Evolutionary conservation across 345 rosid genomes (phyloP), one percentile per base, ranked within the genome.

Genomic region (Salix arbutifolia): DNA sequence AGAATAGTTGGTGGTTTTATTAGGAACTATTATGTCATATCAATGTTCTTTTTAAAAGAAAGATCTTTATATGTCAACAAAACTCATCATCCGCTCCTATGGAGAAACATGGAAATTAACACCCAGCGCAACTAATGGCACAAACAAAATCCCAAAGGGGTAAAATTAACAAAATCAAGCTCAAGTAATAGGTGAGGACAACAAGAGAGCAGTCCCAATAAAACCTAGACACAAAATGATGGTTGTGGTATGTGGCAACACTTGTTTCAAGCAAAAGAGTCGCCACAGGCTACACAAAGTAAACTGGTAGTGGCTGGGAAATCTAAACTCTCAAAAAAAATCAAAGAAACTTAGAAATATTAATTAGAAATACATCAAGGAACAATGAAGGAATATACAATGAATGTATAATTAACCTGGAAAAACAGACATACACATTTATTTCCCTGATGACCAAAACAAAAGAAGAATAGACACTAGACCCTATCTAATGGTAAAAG

Each of bases 391-490:
- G 48, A 11, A 56, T 23, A 38, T 5, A 23, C 10, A 38, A 38
- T 7, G 50, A 46, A 46, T 46, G 50, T 0, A 14, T 46, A 46
- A 13, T 46, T 30, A 14, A 6, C 69, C 8, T 11, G 69, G 40
- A 28, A 8, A 40, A 8, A 40, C 17, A 76, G 17, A 18, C 28
- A 52, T 35, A 66, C 30, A 33, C 23, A 67, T 23, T 46, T 61
- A 52, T 5, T 33, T 70, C 21, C 33, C 23, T 2, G 48, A 28
- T 31, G 65, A 70, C 12, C 30, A 42, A 50, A 70, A 35, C 21
- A 56, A 44, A 70, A 46, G 65, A 33, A 70, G 19, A 65, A 37
- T 31, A 23, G 48, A 71, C 71, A 69, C 72, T 70, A 74, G 68
- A 78, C 53, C 37, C 68, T 52, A 25, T 44, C 61, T 62, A 18